These are phyloP conservation scores for Prunella vulgaris DNA, from an alignment of 257 asterid species.

Conservation along the genomic window DNA sequence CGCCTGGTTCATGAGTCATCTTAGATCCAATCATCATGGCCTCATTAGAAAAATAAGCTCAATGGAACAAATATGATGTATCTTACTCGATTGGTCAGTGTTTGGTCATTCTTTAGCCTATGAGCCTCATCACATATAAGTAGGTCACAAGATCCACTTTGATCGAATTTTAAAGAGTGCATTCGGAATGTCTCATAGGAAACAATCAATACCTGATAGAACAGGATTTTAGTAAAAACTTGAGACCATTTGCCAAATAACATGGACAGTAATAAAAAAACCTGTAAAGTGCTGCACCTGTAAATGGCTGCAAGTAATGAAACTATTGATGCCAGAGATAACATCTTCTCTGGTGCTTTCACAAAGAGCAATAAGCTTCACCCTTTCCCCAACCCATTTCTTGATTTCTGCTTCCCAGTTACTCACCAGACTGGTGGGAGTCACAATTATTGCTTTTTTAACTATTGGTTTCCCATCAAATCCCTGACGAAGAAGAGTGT, in stretches of 20 bases:
- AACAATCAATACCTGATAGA: conserved; percentile 73
- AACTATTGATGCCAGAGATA: conserved; percentile 68
- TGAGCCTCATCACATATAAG: conserved; percentile 99
- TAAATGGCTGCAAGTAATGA: conserved; percentile 46
- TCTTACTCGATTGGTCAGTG: conserved; percentile 93
- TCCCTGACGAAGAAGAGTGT: conserved; percentile 89
- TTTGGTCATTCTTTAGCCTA: conserved; percentile 93
- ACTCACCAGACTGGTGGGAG: conserved; percentile 96
- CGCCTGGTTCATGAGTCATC: conserved; percentile 54
- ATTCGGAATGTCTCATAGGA: conserved; percentile 97
- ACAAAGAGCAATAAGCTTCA: conserved; percentile 90
- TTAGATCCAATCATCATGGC: conserved; percentile 20
- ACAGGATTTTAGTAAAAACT: conserved; percentile 9
- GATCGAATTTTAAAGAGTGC: conserved; percentile 78
- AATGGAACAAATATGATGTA: conserved; percentile 14
- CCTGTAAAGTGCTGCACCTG: too few species aligned
- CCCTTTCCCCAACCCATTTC: conserved; percentile 96
- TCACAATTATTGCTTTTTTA: conserved; percentile 80
- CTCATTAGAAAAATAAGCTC: conserved; percentile 11
- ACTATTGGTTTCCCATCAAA: conserved; percentile 90
- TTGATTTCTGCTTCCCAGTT: conserved; percentile 97
- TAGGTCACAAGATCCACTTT: conserved; percentile 83
- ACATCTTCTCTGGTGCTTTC: conserved; percentile 92
- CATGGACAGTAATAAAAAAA: conserved; percentile 19
- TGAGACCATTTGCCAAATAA: conserved; percentile 8